phyloP scores from a whole-genome alignment of 176 grass and related monocot genomes.

The Cenchrus purpureus region DNA sequence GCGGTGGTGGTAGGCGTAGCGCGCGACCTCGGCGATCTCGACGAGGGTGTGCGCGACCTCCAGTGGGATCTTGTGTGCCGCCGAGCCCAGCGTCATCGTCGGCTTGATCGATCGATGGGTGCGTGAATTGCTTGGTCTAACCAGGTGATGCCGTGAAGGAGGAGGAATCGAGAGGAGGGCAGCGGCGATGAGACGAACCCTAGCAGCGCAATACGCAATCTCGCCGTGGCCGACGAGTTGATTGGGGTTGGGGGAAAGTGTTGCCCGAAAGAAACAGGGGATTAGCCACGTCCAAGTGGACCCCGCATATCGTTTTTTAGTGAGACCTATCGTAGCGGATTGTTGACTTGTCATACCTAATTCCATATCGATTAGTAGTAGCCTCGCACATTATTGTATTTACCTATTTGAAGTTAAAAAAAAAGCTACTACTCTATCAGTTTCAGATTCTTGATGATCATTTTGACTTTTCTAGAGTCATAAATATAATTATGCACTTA shows the following conservation, averaged over 20 bases:
- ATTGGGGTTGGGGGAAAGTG: background rate
- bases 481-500: no score
- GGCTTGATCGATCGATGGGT: background rate
- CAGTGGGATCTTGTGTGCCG: slow-evolving; percentile 66
- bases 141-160: background rate
- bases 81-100: slow-evolving; percentile 36
- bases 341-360: background rate
- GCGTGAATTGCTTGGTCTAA: background rate
- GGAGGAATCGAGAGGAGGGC: background rate
- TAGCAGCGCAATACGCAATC: slow-evolving; percentile 35
- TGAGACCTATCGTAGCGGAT: no score
- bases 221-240: slow-evolving; percentile 10
- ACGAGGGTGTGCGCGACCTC: slow-evolving; percentile 79
- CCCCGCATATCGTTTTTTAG: background rate
- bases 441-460: no score
- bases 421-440: no score
- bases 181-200: slow-evolving; percentile 22
- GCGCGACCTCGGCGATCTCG: slow-evolving; percentile 81
- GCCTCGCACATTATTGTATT: background rate
- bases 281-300: slow-evolving; percentile 8
- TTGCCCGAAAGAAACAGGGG: background rate
- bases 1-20: slow-evolving; percentile 68
- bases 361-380: background rate
- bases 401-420: no score
- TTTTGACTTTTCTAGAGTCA: no score